Evolutionary conservation across 1,284 basidiomycete species (phyloP).

Genomic region (Sanghuangporus baumii): DNA sequence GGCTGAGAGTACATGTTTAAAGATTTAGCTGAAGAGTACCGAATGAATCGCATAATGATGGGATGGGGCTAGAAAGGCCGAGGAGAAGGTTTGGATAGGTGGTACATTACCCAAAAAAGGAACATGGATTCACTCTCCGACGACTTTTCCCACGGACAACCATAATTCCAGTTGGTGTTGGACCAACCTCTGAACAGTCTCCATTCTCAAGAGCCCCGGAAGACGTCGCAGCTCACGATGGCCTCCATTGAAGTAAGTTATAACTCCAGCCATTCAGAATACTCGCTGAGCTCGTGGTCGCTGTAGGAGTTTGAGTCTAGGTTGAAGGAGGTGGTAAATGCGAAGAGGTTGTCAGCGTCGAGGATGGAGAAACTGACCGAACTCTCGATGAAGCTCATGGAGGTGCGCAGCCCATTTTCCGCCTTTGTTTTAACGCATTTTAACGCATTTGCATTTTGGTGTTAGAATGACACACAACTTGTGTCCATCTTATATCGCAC

Average conservation of each 20-base stretch:
- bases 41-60: no score
- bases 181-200: background rate
- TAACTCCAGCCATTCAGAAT: background rate
- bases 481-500: conserved; percentile 81
- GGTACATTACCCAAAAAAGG: background rate
- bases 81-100: background rate
- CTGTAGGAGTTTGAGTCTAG: conserved; percentile 64
- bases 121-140: background rate
- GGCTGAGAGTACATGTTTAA: no score
- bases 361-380: conserved; percentile 75
- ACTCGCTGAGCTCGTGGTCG: background rate
- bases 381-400: conserved; percentile 65
- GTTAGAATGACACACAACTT: conserved; percentile 75
- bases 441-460: background rate
- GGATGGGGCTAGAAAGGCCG: no score
- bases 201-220: background rate
- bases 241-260: background rate
- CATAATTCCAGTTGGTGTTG: background rate
- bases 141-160: background rate
- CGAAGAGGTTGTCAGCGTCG: conserved; percentile 78
- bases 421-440: background rate
- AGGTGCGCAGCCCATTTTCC: conserved; percentile 40
- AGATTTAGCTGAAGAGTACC: no score
- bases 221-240: background rate
- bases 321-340: conserved; percentile 72